Base-by-base conservation (phyloP, 2,329 filamentous ascomycete genomes). In the Colletotrichum plurivorum region DNA sequence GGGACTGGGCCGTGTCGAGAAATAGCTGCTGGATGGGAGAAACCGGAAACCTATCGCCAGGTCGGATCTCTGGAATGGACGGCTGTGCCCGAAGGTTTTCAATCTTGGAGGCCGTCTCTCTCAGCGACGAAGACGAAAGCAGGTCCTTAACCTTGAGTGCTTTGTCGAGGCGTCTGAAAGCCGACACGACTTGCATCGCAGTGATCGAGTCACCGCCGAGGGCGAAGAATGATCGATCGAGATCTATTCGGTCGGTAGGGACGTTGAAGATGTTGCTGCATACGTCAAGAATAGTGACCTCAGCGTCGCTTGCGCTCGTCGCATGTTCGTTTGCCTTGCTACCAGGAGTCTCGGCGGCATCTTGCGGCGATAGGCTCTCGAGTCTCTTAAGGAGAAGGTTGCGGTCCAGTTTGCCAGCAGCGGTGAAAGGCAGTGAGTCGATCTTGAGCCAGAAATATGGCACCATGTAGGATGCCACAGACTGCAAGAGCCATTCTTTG, bases 381-480 rank as follows among this genome's bases (percentile, higher is more conserved):
- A 63, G 63, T 5, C 63, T 36, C 13, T 71, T 41, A 20, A 67
- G 67, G 9, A 73, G 61, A 18, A 57, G 53, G 36, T 54, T 56
- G 25, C 73, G 58, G 51, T 74, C 71, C 4, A 70, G 70, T 63
- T 74, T 74, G n/a, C 70, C 72, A 2, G 72, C 67, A 20, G 69
- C 22, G 3, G 68, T 74, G 48, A 73, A 67, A 6, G 73, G 70
- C 2, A 73, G 25, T 12, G 41, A 52, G 13, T 72, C 58, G 4
- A 80, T 64, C 1, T 73, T 71, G 7, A 81, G 27, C 70, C 74
- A 80, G 6, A 75, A 63, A 4, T 73, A 74, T 0, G 80, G 80
- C 0, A 81, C 71, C 80, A 82, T 82, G 67, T 80, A 81, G 0
- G 70, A 63, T 0, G 80, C 78, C 1, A 81, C 58, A 73, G 79